phyloP scores from a whole-genome alignment of 257 asterid genomes.

The Prunella vulgaris region DNA sequence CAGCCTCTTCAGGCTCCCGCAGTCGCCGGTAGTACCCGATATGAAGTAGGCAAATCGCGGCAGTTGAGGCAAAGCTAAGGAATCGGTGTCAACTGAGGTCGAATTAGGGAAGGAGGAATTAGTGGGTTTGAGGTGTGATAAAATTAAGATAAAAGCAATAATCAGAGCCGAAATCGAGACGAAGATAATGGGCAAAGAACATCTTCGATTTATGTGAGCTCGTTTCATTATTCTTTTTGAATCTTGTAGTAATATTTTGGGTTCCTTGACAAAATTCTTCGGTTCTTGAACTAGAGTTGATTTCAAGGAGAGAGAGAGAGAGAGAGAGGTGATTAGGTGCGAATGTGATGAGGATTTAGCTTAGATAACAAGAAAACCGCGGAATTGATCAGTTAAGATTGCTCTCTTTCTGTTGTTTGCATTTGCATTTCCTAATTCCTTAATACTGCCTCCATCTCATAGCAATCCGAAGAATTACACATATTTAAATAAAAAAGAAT shows the following conservation, averaged over 20 bases:
- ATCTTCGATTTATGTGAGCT: constrained; percentile 46
- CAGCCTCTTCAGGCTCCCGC: constrained; percentile 52
- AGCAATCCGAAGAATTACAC: no score
- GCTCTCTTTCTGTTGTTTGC: no score
- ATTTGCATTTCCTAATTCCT: no score
- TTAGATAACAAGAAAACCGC: no score
- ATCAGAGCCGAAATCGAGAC: constrained; percentile 28
- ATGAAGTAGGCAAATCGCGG: constrained; percentile 83
- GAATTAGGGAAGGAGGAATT: constrained; percentile 23
- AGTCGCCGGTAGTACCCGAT: constrained; percentile 64
- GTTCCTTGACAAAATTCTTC: neutral
- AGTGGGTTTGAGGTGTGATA: constrained; percentile 31
- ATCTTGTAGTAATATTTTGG: neutral
- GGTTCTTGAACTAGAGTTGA: neutral
- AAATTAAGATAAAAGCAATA: constrained; percentile 30
- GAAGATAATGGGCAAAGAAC: constrained; percentile 43
- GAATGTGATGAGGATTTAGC: no score
- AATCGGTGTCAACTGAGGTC: constrained; percentile 15
- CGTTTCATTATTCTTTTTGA: constrained; percentile 45
- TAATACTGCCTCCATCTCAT: no score
- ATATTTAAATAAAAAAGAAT: no score
- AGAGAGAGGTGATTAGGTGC: no score
- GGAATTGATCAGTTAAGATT: no score
- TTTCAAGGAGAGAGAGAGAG: no score
- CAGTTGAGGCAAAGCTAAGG: constrained; percentile 33